A percentile compares a stretch with the other conserved stretches of the same genome.
Conservation (phyloP, 2,329 filamentous ascomycete species). For the Ophiostoma ips region DNA sequence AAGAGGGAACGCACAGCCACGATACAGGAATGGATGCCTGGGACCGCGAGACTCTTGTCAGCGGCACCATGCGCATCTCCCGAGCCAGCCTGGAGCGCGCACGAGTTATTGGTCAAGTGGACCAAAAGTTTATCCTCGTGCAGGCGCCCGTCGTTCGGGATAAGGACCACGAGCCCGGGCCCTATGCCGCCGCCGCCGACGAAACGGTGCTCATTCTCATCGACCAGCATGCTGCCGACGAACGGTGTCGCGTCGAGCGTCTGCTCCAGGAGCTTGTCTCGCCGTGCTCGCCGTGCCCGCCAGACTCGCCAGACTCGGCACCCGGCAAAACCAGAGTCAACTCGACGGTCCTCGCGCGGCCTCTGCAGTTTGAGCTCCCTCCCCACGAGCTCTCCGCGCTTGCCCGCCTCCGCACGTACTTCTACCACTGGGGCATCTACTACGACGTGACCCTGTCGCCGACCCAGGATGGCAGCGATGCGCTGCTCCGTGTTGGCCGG, state of each 20-base stretch:
- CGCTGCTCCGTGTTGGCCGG: conserved; percentile 33
- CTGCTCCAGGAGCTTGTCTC: conserved; percentile 47
- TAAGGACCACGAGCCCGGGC: too few species aligned
- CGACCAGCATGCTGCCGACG: conserved; percentile 92
- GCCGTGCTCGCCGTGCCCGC: too few species aligned
- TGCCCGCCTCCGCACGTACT: conserved; percentile 35
- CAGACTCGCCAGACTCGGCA: conserved; percentile 18
- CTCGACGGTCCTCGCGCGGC: conserved; percentile 30
- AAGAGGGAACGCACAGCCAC: background rate
- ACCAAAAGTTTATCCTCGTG: conserved; percentile 75
- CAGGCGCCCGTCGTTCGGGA: conserved; percentile 29
- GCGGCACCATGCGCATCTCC: conserved; percentile 33
- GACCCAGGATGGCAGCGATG: background rate
- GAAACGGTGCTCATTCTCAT: conserved; percentile 48
- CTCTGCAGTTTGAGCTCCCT: conserved; percentile 52
- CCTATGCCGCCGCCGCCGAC: background rate
- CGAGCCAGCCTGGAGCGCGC: conserved; percentile 46
- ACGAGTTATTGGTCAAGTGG: conserved; percentile 66
- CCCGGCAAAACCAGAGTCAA: conserved; percentile 10
- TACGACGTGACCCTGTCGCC: conserved; percentile 30
- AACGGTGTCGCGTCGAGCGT: conserved; percentile 65
- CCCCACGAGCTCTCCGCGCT: conserved; percentile 47
- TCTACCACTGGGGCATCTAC: conserved; percentile 60
- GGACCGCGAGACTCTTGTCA: background rate
- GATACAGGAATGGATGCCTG: background rate